Evolutionary conservation across 129 eudicot genomes (phyloP).

Genomic region (Escallonia herrerae): DNA sequence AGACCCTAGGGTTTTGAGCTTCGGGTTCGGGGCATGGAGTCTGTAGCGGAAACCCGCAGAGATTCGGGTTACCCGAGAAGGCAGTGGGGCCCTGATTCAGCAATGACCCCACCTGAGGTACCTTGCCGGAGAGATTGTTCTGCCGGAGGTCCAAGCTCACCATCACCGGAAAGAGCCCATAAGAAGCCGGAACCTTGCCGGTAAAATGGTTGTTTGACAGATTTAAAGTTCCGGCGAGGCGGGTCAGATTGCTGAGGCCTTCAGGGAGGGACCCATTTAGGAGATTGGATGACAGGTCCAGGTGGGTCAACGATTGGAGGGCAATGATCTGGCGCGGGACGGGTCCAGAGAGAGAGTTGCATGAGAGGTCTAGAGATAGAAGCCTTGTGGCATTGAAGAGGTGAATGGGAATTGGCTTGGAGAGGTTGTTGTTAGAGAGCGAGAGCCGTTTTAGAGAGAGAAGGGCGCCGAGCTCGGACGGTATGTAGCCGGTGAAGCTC

Average conservation of each 20-base stretch:
- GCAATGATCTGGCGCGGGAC: conserved; percentile 35
- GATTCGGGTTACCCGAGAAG: conserved; percentile 64
- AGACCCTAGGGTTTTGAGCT: conserved; percentile 50
- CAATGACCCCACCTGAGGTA: conserved; percentile 77
- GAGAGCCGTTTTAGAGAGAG: conserved; percentile 46
- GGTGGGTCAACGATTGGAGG: conserved; percentile 27
- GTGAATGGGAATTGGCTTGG: conserved; percentile 38
- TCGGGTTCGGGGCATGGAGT: conserved; percentile 38
- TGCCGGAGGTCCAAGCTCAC: conserved; percentile 73
- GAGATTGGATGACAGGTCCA: conserved; percentile 58
- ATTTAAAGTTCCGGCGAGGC: conserved; percentile 60
- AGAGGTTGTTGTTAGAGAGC: conserved; percentile 47
- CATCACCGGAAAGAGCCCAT: conserved; percentile 70
- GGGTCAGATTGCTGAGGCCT: conserved; percentile 41
- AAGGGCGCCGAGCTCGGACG: conserved; percentile 79
- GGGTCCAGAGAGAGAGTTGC: conserved; percentile 53
- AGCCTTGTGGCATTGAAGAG: conserved; percentile 52
- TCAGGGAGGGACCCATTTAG: conserved; percentile 62
- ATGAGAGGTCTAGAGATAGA: conserved; percentile 57
- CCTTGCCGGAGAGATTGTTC: conserved; percentile 75
- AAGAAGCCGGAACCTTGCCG: conserved; percentile 71
- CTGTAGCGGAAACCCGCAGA: conserved; percentile 84
- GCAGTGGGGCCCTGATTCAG: conserved; percentile 96
- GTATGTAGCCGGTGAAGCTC: conserved; percentile 74
- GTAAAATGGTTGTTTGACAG: conserved; percentile 55